These are phyloP conservation scores for Phaeotremella skinneri DNA, from an alignment of 768 basidiomycete species.

Conservation along the genomic window DNA sequence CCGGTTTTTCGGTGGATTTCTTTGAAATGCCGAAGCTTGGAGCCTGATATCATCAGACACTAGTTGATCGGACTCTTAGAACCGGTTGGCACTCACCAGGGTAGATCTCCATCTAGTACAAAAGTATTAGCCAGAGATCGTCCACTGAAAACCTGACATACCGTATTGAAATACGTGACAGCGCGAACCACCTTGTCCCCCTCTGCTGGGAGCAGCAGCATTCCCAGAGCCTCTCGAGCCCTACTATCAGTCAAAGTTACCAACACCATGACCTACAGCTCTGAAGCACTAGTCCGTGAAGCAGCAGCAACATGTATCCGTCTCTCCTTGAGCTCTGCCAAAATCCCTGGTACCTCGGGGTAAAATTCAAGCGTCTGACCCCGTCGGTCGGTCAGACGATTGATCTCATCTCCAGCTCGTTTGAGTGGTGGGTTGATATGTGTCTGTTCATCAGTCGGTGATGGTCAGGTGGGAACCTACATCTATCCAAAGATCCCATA, in stretches of 20 bases:
- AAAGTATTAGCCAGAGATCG: neutral
- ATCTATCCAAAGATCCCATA: constrained; percentile 87
- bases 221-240: constrained; percentile 68
- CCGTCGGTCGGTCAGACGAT: constrained; percentile 53
- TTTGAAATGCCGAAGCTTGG: constrained; percentile 78
- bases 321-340: constrained; percentile 57
- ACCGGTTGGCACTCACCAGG: constrained; percentile 49
- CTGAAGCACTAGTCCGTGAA: constrained; percentile 68
- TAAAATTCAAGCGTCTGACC: constrained; percentile 67
- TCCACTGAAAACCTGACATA: constrained; percentile 10
- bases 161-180: constrained; percentile 52
- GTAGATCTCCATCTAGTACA: constrained; percentile 53
- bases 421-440: constrained; percentile 51
- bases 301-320: constrained; percentile 65
- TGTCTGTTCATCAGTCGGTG: constrained; percentile 56
- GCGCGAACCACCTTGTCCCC: constrained; percentile 44
- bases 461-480: constrained; percentile 21
- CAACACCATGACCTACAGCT: constrained; percentile 58
- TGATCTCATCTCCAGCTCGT: constrained; percentile 49
- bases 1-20: constrained; percentile 69
- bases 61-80: neutral
- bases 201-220: constrained; percentile 49
- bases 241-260: constrained; percentile 52
- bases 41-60: constrained; percentile 55
- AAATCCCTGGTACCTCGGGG: constrained; percentile 69